Evolutionary conservation across 1,139 yeast genomes (phyloP), one percentile per base, ranked within the genome.

Genomic region (Candida sanyaensis): DNA sequence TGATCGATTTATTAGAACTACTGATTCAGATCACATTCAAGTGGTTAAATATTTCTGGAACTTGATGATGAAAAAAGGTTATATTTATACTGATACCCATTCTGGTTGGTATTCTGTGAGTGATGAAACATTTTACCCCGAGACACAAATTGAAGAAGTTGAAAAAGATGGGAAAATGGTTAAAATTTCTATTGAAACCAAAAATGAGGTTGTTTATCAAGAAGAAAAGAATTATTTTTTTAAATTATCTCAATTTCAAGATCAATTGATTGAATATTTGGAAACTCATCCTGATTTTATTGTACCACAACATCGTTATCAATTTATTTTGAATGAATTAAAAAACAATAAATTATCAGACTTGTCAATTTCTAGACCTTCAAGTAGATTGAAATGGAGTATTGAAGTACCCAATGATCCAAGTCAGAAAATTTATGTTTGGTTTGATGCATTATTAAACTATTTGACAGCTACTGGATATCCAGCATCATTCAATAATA

Each of bases 371-470:
- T 91, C 97, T 0, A 74, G 99, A 53, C 98, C 98, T 0, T 64
- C 84, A 0, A 68, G 83, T 11, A 72, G 99, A 48, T 75, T 92
- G 43, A 69, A 77, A 30, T 93, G 99, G 99, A 97, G 97, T 0
- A 86, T 93, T 28, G 81, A 81, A 1, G 98, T 93, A 0, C 99
- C 99, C 0, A 73, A 75, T 32, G 98, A 93, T 58, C 71, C 77
- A 0, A 58, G 82, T 0, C 98, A 93, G 60, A 85, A 80, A 46
- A 85, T 93, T 50, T 93, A 93, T 59, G 99, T 93, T 8, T 93
- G 99, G 99, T 87, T 93, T 52, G 99, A 93, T 68, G 99, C 99
- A 0, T 75, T 93, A 46, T 76, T 88, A 42, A 93, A 91, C 62
- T 93, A 93, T 62, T 50, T 91, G 8, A 88, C 97, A 0, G 81